Evolutionary conservation across 805 yeast species (phyloP).

Genomic region (Yarrowia phangngaensis): DNA sequence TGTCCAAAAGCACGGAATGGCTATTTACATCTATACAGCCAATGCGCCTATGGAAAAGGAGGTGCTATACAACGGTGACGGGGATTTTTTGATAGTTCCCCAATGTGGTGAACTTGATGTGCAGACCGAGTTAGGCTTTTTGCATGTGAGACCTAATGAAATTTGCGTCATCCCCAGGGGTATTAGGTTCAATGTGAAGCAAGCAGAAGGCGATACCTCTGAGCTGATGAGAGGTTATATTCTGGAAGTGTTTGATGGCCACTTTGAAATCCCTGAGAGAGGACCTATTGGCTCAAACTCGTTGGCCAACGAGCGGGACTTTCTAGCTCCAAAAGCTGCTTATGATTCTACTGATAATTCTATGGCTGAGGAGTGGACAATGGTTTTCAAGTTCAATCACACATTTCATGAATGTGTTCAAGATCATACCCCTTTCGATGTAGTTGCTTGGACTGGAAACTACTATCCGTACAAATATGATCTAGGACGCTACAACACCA

Average conservation of each 20-base stretch:
- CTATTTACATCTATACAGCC: constrained; percentile 33
- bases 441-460: constrained; percentile 37
- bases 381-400: constrained; percentile 29
- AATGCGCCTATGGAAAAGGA: constrained; percentile 33
- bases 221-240: constrained; percentile 32
- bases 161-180: constrained; percentile 36
- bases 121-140: constrained; percentile 35
- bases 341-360: constrained; percentile 28
- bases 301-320: constrained; percentile 37
- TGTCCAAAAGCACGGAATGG: constrained; percentile 32
- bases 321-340: constrained; percentile 34
- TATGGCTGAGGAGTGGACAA: constrained; percentile 19
- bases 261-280: constrained; percentile 36
- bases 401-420: constrained; percentile 29
- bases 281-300: constrained; percentile 38
- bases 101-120: constrained; percentile 34
- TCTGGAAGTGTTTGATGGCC: constrained; percentile 34
- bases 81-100: constrained; percentile 36
- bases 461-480: constrained; percentile 37
- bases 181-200: constrained; percentile 31
- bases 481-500: constrained; percentile 33
- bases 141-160: constrained; percentile 34
- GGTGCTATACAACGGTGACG: constrained; percentile 34
- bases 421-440: constrained; percentile 35
- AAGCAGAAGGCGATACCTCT: constrained; percentile 28